Conservation (phyloP, 208 protist species). For the Endotrypanum monterogeii region DNA sequence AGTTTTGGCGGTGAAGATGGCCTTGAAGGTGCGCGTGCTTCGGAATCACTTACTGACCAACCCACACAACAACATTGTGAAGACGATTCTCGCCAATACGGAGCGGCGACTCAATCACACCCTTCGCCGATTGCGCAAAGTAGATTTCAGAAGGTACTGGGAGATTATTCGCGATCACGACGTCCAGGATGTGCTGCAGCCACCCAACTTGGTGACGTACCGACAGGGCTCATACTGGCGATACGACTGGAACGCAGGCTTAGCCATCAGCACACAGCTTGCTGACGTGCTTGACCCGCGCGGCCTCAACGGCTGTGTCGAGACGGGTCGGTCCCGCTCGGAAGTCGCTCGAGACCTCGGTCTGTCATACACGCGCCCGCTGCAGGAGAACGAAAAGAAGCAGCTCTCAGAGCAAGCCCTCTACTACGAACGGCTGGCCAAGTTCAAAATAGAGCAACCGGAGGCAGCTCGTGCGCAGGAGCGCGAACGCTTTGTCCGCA, state of each 20-base stretch:
- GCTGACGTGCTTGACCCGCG: slow-evolving; percentile 86
- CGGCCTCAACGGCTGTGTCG: slow-evolving; percentile 89
- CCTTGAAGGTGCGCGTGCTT: slow-evolving; percentile 82
- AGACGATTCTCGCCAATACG: slow-evolving; percentile 75
- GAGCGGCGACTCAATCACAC: slow-evolving; percentile 80
- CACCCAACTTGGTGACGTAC: slow-evolving; percentile 85
- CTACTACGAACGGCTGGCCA: slow-evolving; percentile 89
- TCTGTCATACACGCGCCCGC: slow-evolving; percentile 86
- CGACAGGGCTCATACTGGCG: slow-evolving; percentile 88
- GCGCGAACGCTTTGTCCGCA: slow-evolving; percentile 85
- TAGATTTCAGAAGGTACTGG: slow-evolving; percentile 91
- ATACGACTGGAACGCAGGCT: slow-evolving; percentile 90
- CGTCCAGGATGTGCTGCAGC: slow-evolving; percentile 89
- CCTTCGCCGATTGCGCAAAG: slow-evolving; percentile 84
- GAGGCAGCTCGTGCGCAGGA: slow-evolving; percentile 85
- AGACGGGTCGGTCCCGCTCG: slow-evolving; percentile 88
- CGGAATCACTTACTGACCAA: slow-evolving; percentile 92
- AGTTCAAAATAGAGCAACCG: slow-evolving; percentile 92
- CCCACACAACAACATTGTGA: slow-evolving; percentile 92
- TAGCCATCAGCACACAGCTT: slow-evolving; percentile 87
- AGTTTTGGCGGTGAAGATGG: slow-evolving; percentile 82
- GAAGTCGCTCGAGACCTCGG: slow-evolving; percentile 91
- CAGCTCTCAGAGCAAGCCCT: slow-evolving; percentile 88
- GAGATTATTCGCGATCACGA: slow-evolving; percentile 93
- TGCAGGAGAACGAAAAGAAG: slow-evolving; percentile 90